phyloP scores from a whole-genome alignment of 345 rosid genomes.

The Cardiospermum halicacabum region DNA sequence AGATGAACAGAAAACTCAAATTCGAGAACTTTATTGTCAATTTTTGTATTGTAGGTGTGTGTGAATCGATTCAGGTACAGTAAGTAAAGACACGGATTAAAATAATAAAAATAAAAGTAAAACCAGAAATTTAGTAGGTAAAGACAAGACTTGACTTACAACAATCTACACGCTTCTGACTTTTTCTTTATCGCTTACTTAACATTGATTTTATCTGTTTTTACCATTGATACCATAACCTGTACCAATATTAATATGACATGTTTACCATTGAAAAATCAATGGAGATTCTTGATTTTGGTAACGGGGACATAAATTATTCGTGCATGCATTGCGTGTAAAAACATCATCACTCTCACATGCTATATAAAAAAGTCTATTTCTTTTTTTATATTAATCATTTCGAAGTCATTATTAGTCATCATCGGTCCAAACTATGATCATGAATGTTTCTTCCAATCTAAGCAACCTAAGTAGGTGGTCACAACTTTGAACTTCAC shows the following conservation, averaged over 20 bases:
- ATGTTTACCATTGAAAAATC: no score
- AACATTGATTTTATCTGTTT: background rate
- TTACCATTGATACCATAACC: no score
- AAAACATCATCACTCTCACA: slow-evolving; percentile 1
- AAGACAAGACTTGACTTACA: background rate
- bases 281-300: no score
- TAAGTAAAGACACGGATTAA: no score
- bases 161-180: background rate
- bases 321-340: background rate
- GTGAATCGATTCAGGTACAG: background rate
- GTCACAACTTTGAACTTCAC: background rate
- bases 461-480: slow-evolving; percentile 2
- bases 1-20: background rate
- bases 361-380: background rate
- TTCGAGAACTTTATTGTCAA: background rate
- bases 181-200: background rate
- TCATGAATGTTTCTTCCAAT: slow-evolving; percentile 7
- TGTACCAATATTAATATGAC: no score
- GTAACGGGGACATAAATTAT: no score
- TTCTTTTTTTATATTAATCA: background rate
- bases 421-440: slow-evolving; percentile 5
- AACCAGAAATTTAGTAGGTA: no score
- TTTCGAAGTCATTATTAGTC: background rate
- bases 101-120: background rate
- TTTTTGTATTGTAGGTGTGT: background rate